Evolutionary conservation across 768 basidiomycete species (phyloP), one percentile per base, ranked within the genome.

Genomic region (Rhodotorula taiwanensis): DNA sequence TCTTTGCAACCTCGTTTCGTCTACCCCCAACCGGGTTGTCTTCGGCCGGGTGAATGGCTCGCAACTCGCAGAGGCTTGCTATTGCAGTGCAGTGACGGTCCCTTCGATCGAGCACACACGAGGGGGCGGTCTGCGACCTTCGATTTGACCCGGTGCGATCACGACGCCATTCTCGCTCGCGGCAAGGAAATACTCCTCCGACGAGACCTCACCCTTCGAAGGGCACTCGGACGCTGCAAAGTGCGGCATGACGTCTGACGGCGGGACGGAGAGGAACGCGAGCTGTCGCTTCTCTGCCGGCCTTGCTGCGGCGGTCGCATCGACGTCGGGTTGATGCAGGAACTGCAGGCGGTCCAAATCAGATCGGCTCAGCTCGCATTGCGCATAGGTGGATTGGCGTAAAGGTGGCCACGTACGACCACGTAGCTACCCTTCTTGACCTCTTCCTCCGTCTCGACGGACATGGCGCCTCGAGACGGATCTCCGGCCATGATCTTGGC

Each of bases 401-500:
- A n/a, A n/a, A 9, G 34, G 3, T 10, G 31, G 15, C 23, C 5
- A 50, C 62, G 20, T 43, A 69, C 67, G 10, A 55, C 49, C 25
- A 64, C 31, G 34, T 30, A 51, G 27, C 43, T 34, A 0, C 67
- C 67, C 4, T 28, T 20, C 20, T 21, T 14, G 30, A 69, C 50
- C n/a, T 69, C 56, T 23, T 64, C 60, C 27, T 69, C 67, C 8
- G 67, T 69, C 39, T 64, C 60, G 44, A 69, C 60, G 20, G 55
- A 58, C 49, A 69, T 61, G 13, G 67, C 67, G 13, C 67, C 67
- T 31, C 67, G 55, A 3, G 52, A 55, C 0, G 67, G 67, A 36
- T 62, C 63, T n/a, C 67, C 67, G 0, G 67, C 67, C 56, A 60
- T 69, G 49, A 69, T 69, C 53, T 47, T 31, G 18, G 62, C 58